Base-by-base conservation (phyloP, 129 eudicot species). In the Pittosporum tobira region DNA sequence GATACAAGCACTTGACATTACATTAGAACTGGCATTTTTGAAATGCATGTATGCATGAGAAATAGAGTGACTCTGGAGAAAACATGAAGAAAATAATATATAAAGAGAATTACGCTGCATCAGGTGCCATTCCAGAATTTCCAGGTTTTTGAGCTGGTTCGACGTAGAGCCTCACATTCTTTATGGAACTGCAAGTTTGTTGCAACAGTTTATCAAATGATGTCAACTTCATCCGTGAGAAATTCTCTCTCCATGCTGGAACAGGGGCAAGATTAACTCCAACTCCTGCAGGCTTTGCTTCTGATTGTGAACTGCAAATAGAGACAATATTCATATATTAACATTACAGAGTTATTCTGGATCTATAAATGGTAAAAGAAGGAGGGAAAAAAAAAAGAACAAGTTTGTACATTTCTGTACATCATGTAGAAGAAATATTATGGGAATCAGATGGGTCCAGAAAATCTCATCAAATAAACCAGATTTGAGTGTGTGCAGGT, bases 61-160 rank as follows among this genome's bases (percentile, higher is more conserved):
- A 4, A 52, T 6, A 52, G 9, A 4, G 16, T 26, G 31, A 18
- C 26, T n/a, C 9, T 31, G 26, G 2, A 34, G 19, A 31, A n/a
- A 47, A 24, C 11, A 7, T 48, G 16, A 23, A 10, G 54, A 27
- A 37, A 30, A 52, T 34, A 43, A 13, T 19, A 37, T 37, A 42
- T 59, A 20, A 28, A 44, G 62, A 71, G 28, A 71, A 75, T 73
- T 80, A 90, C 98, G 83, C 94, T 69, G 98, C 96, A 91, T 91
- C 98, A 49, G 96, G 98, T 25, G 98, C 98, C 79, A 91, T 93
- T 65, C 95, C 96, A 70, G 69, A 73, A 76, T 62, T 81, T 50
- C 90, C 96, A 51, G 94, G 66, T 73, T 73, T 86, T 59, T 81
- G 87, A 72, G 78, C 90, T 16, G 80, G 68, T 64, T 83, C 95